Base-by-base conservation (phyloP, 352 stramenopile genomes). In the Plasmopara muralis region DNA sequence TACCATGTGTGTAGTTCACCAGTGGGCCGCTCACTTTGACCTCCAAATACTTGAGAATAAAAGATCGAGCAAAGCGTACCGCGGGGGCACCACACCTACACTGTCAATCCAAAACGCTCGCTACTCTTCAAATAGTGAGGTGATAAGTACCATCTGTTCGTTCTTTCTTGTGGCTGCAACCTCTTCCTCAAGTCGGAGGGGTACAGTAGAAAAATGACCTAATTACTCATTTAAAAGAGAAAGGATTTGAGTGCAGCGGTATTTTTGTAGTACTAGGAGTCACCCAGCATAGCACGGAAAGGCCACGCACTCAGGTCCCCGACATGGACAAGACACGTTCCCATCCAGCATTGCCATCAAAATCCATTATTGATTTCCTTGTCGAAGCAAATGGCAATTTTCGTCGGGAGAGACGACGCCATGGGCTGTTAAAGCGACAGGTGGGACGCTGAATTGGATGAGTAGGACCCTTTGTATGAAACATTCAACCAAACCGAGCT, bases 341-440 rank as follows among this genome's bases (percentile, higher is more conserved):
- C 57, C 57, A 38, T 25, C 39, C 50, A 38, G 44, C 47, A n/a
- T n/a, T 28, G 15, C 14, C 18, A 10, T 20, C 35, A 35, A 25
- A 45, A 53, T 47, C 53, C 50, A 64, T 64, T 64, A 46, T 33
- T 50, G 39, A 15, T 56, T 64, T 41, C 50, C 47, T 30, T 25
- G 20, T 16, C 43, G 48, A 35, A 39, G 29, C 30, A 5, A 4
- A 70, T 70, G 62, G 54, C 62, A 48, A 55, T 68, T 50, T 66
- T 45, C 43, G 43, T 49, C 15, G 59, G 40, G 42, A 72, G 47
- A 63, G 51, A 57, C 16, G 31, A 2, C 31, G 15, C n/a, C 25
- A 40, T 9, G 28, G 49, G 43, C 49, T 62, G 59, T 43, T 33
- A 48, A 5, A 43, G 25, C 10, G 55, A 55, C 18, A 49, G 52